Percentiles rank a stretch among this genome's conserved stretches.
These are phyloP conservation scores for Pneumocystis carinii DNA, from an alignment of 1,139 yeast genomes.

Conservation along the genomic window DNA sequence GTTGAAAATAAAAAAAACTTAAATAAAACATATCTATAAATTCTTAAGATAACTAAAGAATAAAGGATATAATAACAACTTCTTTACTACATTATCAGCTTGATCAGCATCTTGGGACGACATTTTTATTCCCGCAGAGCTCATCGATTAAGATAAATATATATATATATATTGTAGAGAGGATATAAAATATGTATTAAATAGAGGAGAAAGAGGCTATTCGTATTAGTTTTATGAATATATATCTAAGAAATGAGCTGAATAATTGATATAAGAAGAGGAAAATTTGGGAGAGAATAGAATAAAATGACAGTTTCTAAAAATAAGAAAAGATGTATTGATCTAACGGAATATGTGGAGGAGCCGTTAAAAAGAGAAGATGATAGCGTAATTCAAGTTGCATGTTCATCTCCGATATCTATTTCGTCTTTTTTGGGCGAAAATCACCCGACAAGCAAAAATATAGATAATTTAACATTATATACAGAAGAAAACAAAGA, in stretches of 20 bases:
- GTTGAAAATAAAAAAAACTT: slow-evolving; percentile 47
- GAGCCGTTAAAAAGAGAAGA: background rate
- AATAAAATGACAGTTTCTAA: background rate
- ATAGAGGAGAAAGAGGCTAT: too few species aligned
- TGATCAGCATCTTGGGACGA: background rate
- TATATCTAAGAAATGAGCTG: too few species aligned
- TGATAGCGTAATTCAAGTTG: background rate
- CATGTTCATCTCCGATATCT: background rate
- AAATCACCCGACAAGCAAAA: background rate
- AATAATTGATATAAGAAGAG: background rate
- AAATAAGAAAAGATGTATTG: background rate
- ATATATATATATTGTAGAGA: too few species aligned
- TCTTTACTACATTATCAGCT: background rate
- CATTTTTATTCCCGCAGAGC: too few species aligned
- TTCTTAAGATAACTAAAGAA: background rate
- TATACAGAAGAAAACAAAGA: background rate
- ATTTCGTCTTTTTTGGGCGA: background rate
- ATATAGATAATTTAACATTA: background rate
- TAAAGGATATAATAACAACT: background rate
- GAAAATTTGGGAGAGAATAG: background rate
- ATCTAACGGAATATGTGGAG: background rate
- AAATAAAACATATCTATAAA: slow-evolving; percentile 2
- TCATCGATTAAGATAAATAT: too few species aligned
- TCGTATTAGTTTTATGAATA: too few species aligned
- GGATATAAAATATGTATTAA: too few species aligned